A percentile compares a stretch with the other conserved stretches of the same genome.
Conservation (phyloP, 148 eudicot genomes). For the Mesembryanthemum crystallinum region DNA sequence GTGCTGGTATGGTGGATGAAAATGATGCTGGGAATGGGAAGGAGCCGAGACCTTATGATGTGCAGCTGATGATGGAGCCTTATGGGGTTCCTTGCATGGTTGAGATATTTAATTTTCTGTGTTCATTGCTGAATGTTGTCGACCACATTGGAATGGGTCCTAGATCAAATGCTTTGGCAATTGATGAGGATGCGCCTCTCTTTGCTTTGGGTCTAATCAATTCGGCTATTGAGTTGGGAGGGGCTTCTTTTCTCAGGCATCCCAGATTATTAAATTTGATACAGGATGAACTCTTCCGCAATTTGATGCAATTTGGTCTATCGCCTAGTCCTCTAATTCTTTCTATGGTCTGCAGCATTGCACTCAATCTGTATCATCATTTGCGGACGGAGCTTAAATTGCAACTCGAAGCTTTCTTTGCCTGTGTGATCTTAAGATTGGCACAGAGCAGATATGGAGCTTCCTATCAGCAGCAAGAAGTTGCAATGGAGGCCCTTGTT, state of each 20-base stretch:
- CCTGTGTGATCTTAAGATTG: conserved; percentile 74
- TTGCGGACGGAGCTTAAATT: conserved; percentile 67
- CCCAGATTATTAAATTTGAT: conserved; percentile 67
- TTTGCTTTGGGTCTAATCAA: conserved; percentile 87
- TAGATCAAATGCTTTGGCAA: conserved; percentile 64
- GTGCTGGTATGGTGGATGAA: conserved; percentile 43
- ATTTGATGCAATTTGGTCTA: conserved; percentile 84
- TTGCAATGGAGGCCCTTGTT: conserved; percentile 96
- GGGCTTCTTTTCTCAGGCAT: conserved; percentile 63
- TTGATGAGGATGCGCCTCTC: conserved; percentile 90
- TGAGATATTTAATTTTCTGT: conserved; percentile 83
- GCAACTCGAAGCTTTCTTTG: conserved; percentile 88
- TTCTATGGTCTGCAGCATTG: conserved; percentile 89
- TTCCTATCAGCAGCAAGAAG: conserved; percentile 93
- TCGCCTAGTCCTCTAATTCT: conserved; percentile 88
- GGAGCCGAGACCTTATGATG: conserved; percentile 45
- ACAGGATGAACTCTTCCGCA: conserved; percentile 81
- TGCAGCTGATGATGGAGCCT: conserved; percentile 58
- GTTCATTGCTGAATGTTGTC: conserved; percentile 70
- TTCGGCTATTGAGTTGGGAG: conserved; percentile 83
- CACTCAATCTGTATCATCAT: conserved; percentile 78
- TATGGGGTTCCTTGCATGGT: conserved; percentile 94
- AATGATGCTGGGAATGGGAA: conserved; percentile 53
- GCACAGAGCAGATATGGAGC: conserved; percentile 86
- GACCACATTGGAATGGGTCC: conserved; percentile 66